Evolutionary conservation across 306 rosid genomes (phyloP).

Genomic region (Fragaria nilgerrensis): DNA sequence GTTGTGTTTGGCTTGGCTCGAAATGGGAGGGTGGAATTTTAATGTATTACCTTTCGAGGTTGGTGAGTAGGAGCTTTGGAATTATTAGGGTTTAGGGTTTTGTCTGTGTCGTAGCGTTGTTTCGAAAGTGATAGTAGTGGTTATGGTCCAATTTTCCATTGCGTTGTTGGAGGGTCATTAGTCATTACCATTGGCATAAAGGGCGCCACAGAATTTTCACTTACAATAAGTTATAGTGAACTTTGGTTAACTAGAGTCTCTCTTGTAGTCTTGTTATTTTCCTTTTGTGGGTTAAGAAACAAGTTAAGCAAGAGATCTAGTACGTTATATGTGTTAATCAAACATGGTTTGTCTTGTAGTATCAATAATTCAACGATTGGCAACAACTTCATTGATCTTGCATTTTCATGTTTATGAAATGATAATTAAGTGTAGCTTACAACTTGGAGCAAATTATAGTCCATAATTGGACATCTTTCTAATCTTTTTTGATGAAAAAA

Average conservation of each 20-base stretch:
- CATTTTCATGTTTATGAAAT: not conserved
- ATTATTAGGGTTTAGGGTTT: conserved; percentile 32
- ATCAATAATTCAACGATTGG: not conserved
- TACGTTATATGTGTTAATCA: not conserved
- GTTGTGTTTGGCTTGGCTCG: conserved; percentile 28
- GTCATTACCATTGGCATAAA: conserved; percentile 6
- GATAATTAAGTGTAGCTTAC: not conserved
- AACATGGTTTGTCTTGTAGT: not conserved
- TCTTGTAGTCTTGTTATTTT: not conserved
- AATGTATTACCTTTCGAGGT: conserved; percentile 37
- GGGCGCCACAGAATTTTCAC: not conserved
- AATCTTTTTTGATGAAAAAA: not conserved
- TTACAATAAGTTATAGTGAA: not conserved
- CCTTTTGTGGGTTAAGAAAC: not conserved
- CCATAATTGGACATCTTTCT: not conserved
- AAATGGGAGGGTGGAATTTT: conserved; percentile 11
- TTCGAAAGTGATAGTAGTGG: conserved; percentile 26
- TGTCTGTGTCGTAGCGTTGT: conserved; percentile 6
- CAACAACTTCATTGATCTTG: not conserved
- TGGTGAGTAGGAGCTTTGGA: conserved; percentile 38
- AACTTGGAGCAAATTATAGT: not conserved
- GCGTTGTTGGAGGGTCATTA: conserved; percentile 1
- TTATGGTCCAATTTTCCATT: conserved; percentile 7
- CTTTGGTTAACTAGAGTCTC: not conserved
- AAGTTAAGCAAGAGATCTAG: not conserved